phyloP scores from a whole-genome alignment of 2,329 filamentous ascomycete species.

The Xylariaceae sp. region DNA sequence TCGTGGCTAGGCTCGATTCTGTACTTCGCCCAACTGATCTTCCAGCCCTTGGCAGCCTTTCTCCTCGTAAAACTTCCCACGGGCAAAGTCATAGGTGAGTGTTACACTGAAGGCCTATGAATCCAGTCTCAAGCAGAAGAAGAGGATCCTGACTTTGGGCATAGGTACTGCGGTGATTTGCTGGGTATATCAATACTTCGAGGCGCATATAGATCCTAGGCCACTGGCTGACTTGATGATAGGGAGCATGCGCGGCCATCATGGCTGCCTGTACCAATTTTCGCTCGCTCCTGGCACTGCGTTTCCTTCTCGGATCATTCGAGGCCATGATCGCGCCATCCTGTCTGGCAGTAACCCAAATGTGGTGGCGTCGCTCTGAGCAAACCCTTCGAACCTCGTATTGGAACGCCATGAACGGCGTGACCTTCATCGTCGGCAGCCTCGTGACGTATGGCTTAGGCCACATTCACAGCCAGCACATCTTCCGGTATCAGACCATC shows the following conservation, averaged over 20 bases:
- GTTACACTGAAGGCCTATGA: too few relatives aligned
- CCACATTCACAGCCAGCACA: conserved; percentile 37
- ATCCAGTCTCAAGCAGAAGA: too few relatives aligned
- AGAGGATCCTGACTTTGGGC: too few relatives aligned
- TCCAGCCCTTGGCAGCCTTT: conserved; percentile 51
- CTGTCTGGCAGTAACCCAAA: conserved; percentile 48
- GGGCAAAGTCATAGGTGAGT: conserved; percentile 52
- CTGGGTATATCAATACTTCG: conserved; percentile 36
- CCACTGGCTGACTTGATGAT: conserved; percentile 2
- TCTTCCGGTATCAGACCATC: conserved; percentile 50
- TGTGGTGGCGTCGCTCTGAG: conserved; percentile 50
- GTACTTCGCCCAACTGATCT: conserved; percentile 55
- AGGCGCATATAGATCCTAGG: not conserved
- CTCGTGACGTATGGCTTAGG: conserved; percentile 49
- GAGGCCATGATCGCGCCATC: conserved; percentile 47
- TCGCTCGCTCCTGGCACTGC: conserved; percentile 37
- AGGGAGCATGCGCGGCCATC: conserved; percentile 42
- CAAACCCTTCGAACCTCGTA: conserved; percentile 45
- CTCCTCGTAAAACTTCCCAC: conserved; percentile 49
- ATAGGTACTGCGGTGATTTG: conserved; percentile 44
- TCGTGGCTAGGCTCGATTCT: conserved; percentile 60
- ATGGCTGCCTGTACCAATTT: conserved; percentile 49
- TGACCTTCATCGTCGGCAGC: conserved; percentile 52
- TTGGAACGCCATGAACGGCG: conserved; percentile 53
- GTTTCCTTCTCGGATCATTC: conserved; percentile 42